Evolutionary conservation across 139 green algal genomes (phyloP), one percentile per base, ranked within the genome.

Genomic region (Monoraphidium neglectum): DNA sequence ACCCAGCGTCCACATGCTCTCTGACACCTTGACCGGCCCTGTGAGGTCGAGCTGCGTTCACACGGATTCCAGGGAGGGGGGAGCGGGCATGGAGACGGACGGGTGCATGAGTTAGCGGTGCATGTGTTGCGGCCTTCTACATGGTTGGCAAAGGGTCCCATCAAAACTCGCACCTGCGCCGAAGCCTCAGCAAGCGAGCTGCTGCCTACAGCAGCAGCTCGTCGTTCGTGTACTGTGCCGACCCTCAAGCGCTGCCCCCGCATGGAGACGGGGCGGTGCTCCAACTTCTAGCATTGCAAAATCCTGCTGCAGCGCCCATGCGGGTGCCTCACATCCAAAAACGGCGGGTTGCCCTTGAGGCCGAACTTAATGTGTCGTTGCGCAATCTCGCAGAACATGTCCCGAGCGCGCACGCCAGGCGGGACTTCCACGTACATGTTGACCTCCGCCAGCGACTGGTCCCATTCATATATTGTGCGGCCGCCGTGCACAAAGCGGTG

Each of bases 1-100:
- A 94, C 88, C 93, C 38, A 98, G 59, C 1, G 94, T 98, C 94
- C 94, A 98, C 28, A 92, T 88, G 49, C 81, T 93, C 10, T 97
- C 92, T 56, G 84, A 89, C 3, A 76, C 35, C 65, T 94, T 96
- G 32, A 97, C 85, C 15, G 51, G 5, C 0, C 72, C 86, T 2
- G 68, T 68, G 12, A 96, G 71, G 28, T 91, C 88, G n/a, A 88
- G 85, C 87, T 97, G 86, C 56, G 26, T 30, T 1, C 21, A 54
- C 40, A 1, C 36, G 16, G 33, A 8, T 28, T 70, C 33, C 12
- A 35, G 6, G 37, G 30, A 32, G 21, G 28, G 13, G 40, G 26
- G 46, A 26, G 47, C 4, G 13, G 23, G 36, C 23, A 37, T 13
- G 28, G 35, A 33, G 12, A 28, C 37, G 32, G 36, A 63, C 43